Evolutionary conservation across 1,284 basidiomycete species (phyloP).

Genomic region (Trichosporon coremiiforme): DNA sequence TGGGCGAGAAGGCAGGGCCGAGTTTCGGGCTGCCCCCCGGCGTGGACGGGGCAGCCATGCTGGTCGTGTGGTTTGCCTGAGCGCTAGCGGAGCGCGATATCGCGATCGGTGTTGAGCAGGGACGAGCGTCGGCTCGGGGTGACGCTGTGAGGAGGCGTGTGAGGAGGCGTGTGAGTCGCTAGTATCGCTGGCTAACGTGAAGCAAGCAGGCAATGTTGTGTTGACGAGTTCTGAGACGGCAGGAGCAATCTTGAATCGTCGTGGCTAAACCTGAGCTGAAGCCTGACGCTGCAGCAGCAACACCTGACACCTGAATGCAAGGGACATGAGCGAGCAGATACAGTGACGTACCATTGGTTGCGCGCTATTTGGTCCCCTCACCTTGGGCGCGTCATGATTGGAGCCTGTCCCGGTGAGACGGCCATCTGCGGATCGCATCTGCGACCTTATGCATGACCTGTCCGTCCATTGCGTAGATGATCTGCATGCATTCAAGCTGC

Average conservation of each 20-base stretch:
- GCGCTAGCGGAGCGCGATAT: not conserved
- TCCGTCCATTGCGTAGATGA: slow-evolving; percentile 1
- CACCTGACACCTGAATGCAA: slow-evolving; percentile 1
- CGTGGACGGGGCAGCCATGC: slow-evolving; percentile 7
- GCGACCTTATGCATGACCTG: not conserved
- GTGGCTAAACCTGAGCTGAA: not conserved
- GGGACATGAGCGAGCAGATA: not conserved
- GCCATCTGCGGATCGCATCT: not conserved
- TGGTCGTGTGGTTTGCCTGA: not conserved
- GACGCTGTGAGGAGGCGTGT: too few species aligned
- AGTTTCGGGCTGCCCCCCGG: slow-evolving; percentile 10
- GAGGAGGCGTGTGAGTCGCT: not conserved
- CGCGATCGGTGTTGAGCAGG: not conserved
- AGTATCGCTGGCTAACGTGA: not conserved
- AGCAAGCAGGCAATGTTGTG: not conserved
- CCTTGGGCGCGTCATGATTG: not conserved
- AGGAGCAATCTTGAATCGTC: not conserved
- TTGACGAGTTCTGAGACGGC: slow-evolving; percentile 4
- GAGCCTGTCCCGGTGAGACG: not conserved
- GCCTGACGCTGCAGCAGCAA: slow-evolving; percentile 1
- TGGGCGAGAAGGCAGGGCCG: slow-evolving; percentile 7
- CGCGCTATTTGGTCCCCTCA: slow-evolving; percentile 8
- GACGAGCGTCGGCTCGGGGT: not conserved
- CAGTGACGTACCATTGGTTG: not conserved
- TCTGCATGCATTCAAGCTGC: slow-evolving; percentile 1